Base-by-base conservation (phyloP, 805 yeast species). In the Candida coquimbonensis region DNA sequence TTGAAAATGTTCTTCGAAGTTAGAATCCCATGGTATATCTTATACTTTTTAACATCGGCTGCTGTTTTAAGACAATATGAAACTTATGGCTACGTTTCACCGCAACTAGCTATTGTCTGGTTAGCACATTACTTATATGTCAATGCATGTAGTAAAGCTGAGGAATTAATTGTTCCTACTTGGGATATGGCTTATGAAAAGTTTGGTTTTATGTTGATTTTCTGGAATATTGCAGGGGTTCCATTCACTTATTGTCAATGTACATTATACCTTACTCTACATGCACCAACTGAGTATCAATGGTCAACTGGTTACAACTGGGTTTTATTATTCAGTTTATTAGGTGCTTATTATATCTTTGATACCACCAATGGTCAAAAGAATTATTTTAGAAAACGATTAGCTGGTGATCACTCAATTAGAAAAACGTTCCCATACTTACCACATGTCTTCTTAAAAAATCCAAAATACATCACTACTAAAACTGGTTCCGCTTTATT, bases 111-210 rank as follows among this genome's bases (percentile, higher is more conserved):
- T 40, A 80, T 84, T 52, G 72, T 89, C 36, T 66, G 87, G 53
- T 69, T 84, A 49, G 97, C 96, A 13, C 95, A 91, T 65, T 93
- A 95, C 86, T 71, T 89, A 41, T 93, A 93, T 62, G 96, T 96
- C 50, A 91, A 93, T 61, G 96, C 97, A 3, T 91, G 98, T 67
- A 83, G 96, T 47, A 93, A 93, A 68, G 99, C 98, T 56, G 99
- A 93, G 69, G 98, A 93, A 65, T 73, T 91, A 57, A 93, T 93
- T 63, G 96, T 90, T 51, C 96, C 98, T 56, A 86, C 96, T 17
- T 93, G 99, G 98, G 99, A 93, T 66, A 91, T 93, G 97, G 96
- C 96, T 31, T 93, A 93, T 67, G 99, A 93, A 67, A 93, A 93
- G 69, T 93, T 93, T 59, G 99, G 99, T n/a, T 93, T 93, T 74